Evolutionary conservation across 2,329 filamentous ascomycete genomes (phyloP).

Genomic region (Epichloe sp.): DNA sequence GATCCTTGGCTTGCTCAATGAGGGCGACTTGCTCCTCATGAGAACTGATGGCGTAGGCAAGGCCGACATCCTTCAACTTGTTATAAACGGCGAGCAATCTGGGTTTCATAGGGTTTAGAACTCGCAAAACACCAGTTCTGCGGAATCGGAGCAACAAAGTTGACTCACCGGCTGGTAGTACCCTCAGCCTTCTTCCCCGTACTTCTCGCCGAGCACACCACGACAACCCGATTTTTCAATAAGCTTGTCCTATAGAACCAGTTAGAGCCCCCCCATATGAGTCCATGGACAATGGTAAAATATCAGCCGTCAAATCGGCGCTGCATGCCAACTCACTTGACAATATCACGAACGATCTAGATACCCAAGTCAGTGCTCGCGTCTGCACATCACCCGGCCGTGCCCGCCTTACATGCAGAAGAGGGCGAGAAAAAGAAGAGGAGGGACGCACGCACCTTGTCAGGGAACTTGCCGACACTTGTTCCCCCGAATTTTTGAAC

Average conservation of each 20-base stretch:
- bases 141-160: background rate
- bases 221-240: constrained; percentile 60
- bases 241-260: constrained; percentile 30
- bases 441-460: constrained; percentile 35
- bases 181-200: constrained; percentile 89
- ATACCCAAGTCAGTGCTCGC: constrained; percentile 1
- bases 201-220: constrained; percentile 92
- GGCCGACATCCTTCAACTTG: constrained; percentile 40
- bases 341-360: constrained; percentile 30
- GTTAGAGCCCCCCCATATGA: background rate
- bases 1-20: constrained; percentile 51
- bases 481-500: constrained; percentile 97
- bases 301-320: background rate
- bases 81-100: constrained; percentile 48
- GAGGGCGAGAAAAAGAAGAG: background rate
- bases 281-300: background rate
- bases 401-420: background rate
- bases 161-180: constrained; percentile 79
- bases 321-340: constrained; percentile 21
- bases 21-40: constrained; percentile 40
- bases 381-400: background rate
- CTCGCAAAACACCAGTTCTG: background rate
- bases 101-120: background rate
- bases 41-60: constrained; percentile 31
- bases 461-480: constrained; percentile 85